These are phyloP conservation scores for Penicillium capsulatum DNA, from an alignment of 2,329 filamentous ascomycete genomes.

Conservation along the genomic window DNA sequence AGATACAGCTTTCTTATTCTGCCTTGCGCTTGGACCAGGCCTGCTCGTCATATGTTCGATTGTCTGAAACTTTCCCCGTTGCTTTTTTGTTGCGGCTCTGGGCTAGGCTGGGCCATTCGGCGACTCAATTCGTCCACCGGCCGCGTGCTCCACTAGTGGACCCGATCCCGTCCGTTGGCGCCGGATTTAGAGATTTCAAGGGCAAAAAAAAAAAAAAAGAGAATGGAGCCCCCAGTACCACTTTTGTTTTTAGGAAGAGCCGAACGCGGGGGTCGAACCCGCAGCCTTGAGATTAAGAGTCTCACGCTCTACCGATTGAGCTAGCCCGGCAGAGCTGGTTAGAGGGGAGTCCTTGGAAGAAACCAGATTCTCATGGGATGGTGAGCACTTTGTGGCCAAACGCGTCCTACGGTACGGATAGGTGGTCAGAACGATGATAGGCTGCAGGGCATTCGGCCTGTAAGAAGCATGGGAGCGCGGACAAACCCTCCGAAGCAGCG, in stretches of 20 bases:
- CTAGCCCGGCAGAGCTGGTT: conserved; percentile 41
- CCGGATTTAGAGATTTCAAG: conserved; percentile 7
- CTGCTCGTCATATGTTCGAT: no score
- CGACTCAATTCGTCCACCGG: no score
- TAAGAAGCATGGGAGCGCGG: not conserved
- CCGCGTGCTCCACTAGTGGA: no score
- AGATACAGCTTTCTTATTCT: conserved; percentile 10
- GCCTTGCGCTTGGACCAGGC: conserved; percentile 20
- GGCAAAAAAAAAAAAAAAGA: conserved; percentile 12
- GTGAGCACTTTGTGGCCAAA: no score
- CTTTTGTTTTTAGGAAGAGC: conserved; percentile 25
- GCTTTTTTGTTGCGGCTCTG: no score
- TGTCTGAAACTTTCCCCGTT: not conserved
- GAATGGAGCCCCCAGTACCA: conserved; percentile 14
- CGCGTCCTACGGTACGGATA: not conserved
- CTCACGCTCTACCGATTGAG: conserved; percentile 52
- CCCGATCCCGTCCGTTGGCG: no score
- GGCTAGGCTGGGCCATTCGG: no score
- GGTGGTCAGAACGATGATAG: no score
- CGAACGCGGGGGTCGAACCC: conserved; percentile 44
- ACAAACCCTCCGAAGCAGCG: no score
- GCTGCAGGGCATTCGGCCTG: not conserved
- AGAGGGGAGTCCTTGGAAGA: not conserved
- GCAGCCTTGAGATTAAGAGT: conserved; percentile 47
- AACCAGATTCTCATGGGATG: not conserved